Base-by-base conservation (phyloP, 208 protist genomes). In the Blechomonas ayalai region DNA sequence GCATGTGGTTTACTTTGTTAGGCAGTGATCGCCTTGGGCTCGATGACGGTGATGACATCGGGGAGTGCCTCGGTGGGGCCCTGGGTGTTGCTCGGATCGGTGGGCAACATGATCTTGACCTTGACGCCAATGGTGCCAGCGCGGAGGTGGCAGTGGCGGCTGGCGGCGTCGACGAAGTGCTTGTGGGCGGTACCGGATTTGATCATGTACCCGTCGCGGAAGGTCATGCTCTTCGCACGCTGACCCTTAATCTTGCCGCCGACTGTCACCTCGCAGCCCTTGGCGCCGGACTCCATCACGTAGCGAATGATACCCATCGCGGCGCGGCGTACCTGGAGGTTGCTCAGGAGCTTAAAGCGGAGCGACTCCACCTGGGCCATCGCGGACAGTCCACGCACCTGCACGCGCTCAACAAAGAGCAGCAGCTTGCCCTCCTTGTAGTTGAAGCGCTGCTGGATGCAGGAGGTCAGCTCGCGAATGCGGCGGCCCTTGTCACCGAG, bases 171-270 rank as follows among this genome's bases (percentile, higher is more conserved):
- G 13, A 99, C 80, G 66, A 97, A 99, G 33, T 77, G 45, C 52
- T 90, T 87, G 44, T 79, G 72, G 34, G 95, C 86, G 27, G 97
- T 75, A 77, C 96, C 96, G 36, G 96, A 95, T 67, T 96, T 97
- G 78, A 99, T 97, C 97, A 99, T 99, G 81, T 99, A 99, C 47
- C 98, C 98, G 46, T 99, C 98, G 41, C 80, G 82, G 95, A 99
- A 99, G 69, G 99, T 99, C 96, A 99, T 98, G 52, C 67, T 61
- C 87, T 99, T 99, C 40, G 98, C 98, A 78, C 98, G 95, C 79
- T 99, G 97, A 31, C 91, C 97, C 63, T 98, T 93, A 38, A 99
- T 82, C 87, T 99, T 99, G 66, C 98, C 98, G 39, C 96, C 92
- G 29, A 99, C 96, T 52, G 97, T 90, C 45, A 99, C 96, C 82